phyloP scores from a whole-genome alignment of 2,329 filamentous ascomycete species.

The Stylonectria norvegica region DNA sequence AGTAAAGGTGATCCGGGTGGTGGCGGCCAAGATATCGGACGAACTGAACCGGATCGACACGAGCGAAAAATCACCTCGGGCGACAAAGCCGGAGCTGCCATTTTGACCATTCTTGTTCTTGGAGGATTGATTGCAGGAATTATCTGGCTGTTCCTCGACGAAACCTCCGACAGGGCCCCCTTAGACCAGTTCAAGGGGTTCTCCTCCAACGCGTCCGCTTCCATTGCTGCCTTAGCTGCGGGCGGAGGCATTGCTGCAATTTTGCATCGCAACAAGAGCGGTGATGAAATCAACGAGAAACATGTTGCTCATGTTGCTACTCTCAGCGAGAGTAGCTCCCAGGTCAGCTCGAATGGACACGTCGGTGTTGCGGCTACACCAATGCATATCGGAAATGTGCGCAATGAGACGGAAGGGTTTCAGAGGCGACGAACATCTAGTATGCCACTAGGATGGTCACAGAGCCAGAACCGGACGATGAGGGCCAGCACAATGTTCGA shows the following conservation, averaged over 20 bases:
- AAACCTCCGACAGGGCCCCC: constrained; percentile 36
- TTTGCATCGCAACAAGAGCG: constrained; percentile 16
- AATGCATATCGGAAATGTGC: constrained; percentile 17
- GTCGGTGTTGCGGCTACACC: constrained; percentile 9
- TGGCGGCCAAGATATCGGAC: constrained; percentile 45
- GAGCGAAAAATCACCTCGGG: constrained; percentile 44
- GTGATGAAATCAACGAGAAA: constrained; percentile 23
- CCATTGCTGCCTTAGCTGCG: constrained; percentile 19
- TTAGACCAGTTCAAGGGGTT: constrained; percentile 32
- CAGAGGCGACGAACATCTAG: constrained; percentile 30
- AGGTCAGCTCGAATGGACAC: constrained; percentile 18
- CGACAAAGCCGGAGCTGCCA: constrained; percentile 66
- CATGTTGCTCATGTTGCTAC: constrained; percentile 5
- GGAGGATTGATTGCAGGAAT: constrained; percentile 52
- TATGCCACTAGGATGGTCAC: constrained; percentile 39
- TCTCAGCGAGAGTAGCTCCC: constrained; percentile 19
- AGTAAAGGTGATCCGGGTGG: constrained; percentile 45
- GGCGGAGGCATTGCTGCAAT: constrained; percentile 21
- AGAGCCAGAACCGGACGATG: constrained; percentile 32
- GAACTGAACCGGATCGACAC: constrained; percentile 28
- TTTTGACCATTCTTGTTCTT: constrained; percentile 58
- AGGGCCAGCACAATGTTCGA: constrained; percentile 21
- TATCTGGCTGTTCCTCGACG: constrained; percentile 48
- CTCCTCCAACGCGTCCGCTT: constrained; percentile 15
- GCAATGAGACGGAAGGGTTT: constrained; percentile 13